Evolutionary conservation across 306 rosid species (phyloP).

Genomic region (Lotus japonicus): DNA sequence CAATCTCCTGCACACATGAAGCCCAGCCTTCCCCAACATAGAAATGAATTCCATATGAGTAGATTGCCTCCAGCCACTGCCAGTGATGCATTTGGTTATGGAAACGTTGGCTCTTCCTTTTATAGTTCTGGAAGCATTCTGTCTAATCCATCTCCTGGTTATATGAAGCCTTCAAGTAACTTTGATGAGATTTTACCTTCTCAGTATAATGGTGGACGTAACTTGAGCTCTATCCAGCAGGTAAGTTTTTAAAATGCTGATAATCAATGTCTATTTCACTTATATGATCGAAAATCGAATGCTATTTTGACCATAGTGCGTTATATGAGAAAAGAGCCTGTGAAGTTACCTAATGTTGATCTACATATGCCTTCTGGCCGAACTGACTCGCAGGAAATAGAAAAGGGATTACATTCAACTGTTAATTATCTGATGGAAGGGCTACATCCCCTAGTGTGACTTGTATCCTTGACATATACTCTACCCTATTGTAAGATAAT

Average conservation of each 20-base stretch:
- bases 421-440: background rate
- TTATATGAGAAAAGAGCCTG: background rate
- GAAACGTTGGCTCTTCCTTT: slow-evolving; percentile 35
- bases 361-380: background rate
- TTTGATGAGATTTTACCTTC: slow-evolving; percentile 34
- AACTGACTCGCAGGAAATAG: background rate
- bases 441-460: background rate
- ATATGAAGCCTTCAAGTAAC: slow-evolving; percentile 24
- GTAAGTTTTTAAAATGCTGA: slow-evolving; percentile 29
- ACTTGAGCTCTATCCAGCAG: slow-evolving; percentile 36
- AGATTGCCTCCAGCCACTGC: slow-evolving; percentile 31
- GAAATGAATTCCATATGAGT: slow-evolving; percentile 16
- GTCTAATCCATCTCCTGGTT: slow-evolving; percentile 29
- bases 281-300: background rate
- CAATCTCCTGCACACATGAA: slow-evolving; percentile 32
- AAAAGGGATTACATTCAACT: background rate
- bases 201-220: slow-evolving; percentile 33
- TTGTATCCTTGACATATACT: background rate
- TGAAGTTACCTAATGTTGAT: background rate
- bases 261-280: background rate
- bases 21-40: slow-evolving; percentile 29
- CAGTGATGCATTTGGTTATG: slow-evolving; percentile 34
- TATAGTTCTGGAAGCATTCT: slow-evolving; percentile 25
- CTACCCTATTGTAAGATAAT: background rate
- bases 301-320: background rate